Evolutionary conservation across 805 yeast genomes (phyloP), one percentile per base, ranked within the genome.

Genomic region (Candida tallmaniae): DNA sequence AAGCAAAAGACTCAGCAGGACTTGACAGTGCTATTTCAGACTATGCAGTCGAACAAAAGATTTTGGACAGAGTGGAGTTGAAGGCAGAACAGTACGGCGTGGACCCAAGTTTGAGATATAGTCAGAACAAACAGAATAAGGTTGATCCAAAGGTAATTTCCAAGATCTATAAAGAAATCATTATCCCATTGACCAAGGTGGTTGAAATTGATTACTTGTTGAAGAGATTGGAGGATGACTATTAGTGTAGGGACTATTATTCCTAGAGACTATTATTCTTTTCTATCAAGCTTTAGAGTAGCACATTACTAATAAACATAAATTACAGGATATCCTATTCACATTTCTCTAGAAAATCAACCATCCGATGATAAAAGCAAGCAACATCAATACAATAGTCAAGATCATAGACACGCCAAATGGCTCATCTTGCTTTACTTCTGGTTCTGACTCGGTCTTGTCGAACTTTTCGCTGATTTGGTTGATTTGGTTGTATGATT

Each of bases 151-250:
- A 86, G 44, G 74, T 77, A 10, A 76, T 93, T 45, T 95, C 89
- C 9, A 70, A 74, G 39, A 80, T 93, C 42, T 93, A 90, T 66
- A 78, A 82, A 57, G 88, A 87, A 29, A 82, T 79, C 63, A 83
- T 93, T 27, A 93, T 93, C 47, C 97, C 97, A 7, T 67, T 93
- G 54, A 93, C 98, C 6, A 93, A 90, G 60, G 83, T 83, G 57
- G 97, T 93, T 15, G 98, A 93, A 63, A 83, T 93, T 16, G 96
- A 90, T 40, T 93, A 93, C 52, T 66, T 93, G 36, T 62, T 93
- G 52, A 73, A 93, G 54, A 73, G 98, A 57, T 61, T 89, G 35
- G 95, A 84, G 46, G 83, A 78, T 40, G 73, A 41, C 9, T 39
- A 28, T 30, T 37, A 34, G 25, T 27, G n/a, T 12, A 24, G 7